Evolutionary conservation across 169 alveolate species (phyloP).

Genomic region (Plasmodium chabaudi): DNA sequence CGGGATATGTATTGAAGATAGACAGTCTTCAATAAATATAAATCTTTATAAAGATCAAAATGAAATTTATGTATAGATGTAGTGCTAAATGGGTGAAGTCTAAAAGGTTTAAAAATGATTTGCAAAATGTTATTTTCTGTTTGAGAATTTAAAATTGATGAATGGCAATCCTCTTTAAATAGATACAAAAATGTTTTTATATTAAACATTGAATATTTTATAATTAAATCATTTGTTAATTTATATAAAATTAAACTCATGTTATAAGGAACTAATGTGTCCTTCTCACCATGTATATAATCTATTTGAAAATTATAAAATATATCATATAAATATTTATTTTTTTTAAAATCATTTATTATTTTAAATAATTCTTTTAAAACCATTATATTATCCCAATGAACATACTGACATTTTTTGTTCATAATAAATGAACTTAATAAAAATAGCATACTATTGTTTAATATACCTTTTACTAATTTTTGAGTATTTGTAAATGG

Average conservation of each 20-base stretch:
- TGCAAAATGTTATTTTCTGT: conserved; percentile 59
- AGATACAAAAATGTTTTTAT: conserved; percentile 30
- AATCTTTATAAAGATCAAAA: conserved; percentile 47
- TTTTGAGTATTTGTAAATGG: conserved; percentile 76
- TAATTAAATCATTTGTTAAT: conserved; percentile 31
- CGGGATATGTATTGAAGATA: conserved; percentile 34
- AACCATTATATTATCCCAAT: conserved; percentile 63
- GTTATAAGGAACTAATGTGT: conserved; percentile 54
- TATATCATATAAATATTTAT: conserved; percentile 23
- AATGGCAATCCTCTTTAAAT: conserved; percentile 62
- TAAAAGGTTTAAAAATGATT: conserved; percentile 66
- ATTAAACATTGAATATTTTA: conserved; percentile 38
- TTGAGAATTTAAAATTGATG: conserved; percentile 57
- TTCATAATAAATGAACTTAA: conserved; percentile 69
- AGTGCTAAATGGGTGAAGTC: conserved; percentile 70
- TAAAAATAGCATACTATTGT: conserved; percentile 47
- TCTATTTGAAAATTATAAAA: conserved; percentile 50
- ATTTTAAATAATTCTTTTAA: conserved; percentile 59
- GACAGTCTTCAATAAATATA: conserved; percentile 45
- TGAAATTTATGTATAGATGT: conserved; percentile 58
- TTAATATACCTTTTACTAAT: conserved; percentile 54
- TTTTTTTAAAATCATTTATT: conserved; percentile 44
- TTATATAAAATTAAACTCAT: conserved; percentile 59
- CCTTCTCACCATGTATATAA: conserved; percentile 72
- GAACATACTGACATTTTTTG: conserved; percentile 67